Conservation (phyloP, 1,139 yeast species). For the Suhomyces panamericanus region DNA sequence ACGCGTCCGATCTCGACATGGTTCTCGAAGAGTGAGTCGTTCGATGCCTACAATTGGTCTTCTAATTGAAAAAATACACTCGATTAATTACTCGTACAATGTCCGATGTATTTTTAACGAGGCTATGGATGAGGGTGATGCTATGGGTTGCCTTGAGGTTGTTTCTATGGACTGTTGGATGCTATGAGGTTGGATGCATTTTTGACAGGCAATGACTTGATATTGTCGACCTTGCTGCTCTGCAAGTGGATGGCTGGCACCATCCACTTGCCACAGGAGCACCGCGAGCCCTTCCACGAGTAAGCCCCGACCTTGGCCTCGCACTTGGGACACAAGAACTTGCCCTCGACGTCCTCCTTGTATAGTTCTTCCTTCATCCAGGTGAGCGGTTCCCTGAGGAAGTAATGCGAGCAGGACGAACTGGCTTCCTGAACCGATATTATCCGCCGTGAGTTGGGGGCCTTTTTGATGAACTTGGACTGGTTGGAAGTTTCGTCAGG, state of each 20-base stretch:
- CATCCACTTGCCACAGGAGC: slow-evolving; percentile 96
- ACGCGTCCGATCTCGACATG: slow-evolving; percentile 49
- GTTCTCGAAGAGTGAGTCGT: slow-evolving; percentile 37
- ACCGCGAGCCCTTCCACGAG: slow-evolving; percentile 92
- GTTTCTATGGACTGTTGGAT: too few species aligned
- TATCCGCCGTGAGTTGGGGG: slow-evolving; percentile 59
- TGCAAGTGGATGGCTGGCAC: slow-evolving; percentile 87
- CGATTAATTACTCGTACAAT: too few species aligned
- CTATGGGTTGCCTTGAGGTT: too few species aligned
- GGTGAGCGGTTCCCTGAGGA: slow-evolving; percentile 75
- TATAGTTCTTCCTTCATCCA: slow-evolving; percentile 88
- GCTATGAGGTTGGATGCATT: not conserved
- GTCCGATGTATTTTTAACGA: not conserved
- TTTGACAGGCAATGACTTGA: slow-evolving; percentile 21
- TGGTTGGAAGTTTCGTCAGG: slow-evolving; percentile 64
- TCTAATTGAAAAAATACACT: too few species aligned
- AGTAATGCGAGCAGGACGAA: slow-evolving; percentile 71
- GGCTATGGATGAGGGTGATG: too few species aligned
- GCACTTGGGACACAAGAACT: slow-evolving; percentile 83
- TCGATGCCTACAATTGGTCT: not conserved
- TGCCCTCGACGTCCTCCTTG: slow-evolving; percentile 78
- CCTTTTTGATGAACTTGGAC: slow-evolving; percentile 60
- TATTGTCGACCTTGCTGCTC: slow-evolving; percentile 75
- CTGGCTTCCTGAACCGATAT: slow-evolving; percentile 55
- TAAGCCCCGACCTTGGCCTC: slow-evolving; percentile 82